Evolutionary conservation across 805 yeast genomes (phyloP).

Genomic region (Candida corydali): DNA sequence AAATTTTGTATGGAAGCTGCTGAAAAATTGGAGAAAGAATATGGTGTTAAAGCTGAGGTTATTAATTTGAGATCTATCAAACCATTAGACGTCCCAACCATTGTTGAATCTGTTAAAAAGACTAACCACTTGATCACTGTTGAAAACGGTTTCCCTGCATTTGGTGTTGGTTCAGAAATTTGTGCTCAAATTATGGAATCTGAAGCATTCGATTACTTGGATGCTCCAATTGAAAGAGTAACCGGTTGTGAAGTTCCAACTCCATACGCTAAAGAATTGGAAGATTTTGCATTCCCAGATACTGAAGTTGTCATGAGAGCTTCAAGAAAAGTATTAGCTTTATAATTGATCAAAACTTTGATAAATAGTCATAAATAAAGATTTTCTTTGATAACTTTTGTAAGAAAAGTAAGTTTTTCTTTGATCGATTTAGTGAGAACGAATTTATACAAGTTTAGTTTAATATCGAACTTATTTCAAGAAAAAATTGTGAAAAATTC

Average conservation of each 20-base stretch:
- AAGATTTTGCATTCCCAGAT: conserved; percentile 99
- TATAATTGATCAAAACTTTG: too few species aligned
- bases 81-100: conserved; percentile 88
- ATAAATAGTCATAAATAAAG: too few species aligned
- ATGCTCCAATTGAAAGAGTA: conserved; percentile 97
- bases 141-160: conserved; percentile 97
- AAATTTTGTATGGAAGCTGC: conserved; percentile 87
- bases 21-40: conserved; percentile 72
- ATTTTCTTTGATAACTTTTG: too few species aligned
- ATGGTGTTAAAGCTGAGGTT: conserved; percentile 89
- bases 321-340: conserved; percentile 70
- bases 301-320: conserved; percentile 86
- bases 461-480: too few species aligned
- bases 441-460: too few species aligned
- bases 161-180: conserved; percentile 98
- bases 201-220: conserved; percentile 96
- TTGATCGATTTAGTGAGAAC: too few species aligned
- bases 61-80: conserved; percentile 94
- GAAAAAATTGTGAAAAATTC: too few species aligned
- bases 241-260: conserved; percentile 99
- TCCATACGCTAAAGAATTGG: conserved; percentile 94
- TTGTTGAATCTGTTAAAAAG: conserved; percentile 86
- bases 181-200: conserved; percentile 97
- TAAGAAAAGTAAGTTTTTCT: too few species aligned
- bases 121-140: conserved; percentile 95